phyloP scores from a whole-genome alignment of 1,284 basidiomycete genomes.

The Ustilago trichophora region DNA sequence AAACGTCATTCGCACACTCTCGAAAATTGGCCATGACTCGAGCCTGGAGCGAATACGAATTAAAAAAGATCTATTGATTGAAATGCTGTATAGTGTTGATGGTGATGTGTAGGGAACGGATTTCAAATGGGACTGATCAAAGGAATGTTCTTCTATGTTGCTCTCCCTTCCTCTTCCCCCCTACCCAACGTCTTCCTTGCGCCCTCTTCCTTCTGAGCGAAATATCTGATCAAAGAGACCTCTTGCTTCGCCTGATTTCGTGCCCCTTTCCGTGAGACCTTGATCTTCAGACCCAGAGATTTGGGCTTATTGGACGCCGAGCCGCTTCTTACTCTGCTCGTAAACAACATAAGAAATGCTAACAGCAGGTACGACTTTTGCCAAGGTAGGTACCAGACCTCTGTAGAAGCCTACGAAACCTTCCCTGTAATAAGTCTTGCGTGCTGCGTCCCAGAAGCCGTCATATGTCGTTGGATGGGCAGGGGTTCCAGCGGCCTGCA shows the following conservation, averaged over 20 bases:
- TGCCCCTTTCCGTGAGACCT: no score
- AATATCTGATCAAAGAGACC: no score
- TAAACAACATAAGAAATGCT: conserved; percentile 66
- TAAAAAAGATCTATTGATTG: conserved; percentile 1
- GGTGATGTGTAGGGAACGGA: no score
- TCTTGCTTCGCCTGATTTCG: no score
- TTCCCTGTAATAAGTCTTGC: conserved; percentile 82
- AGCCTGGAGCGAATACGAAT: no score
- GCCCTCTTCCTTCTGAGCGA: no score
- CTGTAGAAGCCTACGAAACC: conserved; percentile 96
- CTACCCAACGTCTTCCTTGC: no score
- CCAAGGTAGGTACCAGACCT: conserved; percentile 86
- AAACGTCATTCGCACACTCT: no score
- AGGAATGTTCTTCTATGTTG: no score
- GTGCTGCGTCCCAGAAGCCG: conserved; percentile 85
- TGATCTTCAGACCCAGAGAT: no score
- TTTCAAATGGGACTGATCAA: no score
- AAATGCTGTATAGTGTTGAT: neutral
- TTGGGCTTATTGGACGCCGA: conserved; percentile 45
- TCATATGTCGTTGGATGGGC: conserved; percentile 72
- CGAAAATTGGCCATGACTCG: no score
- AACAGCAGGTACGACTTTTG: conserved; percentile 71
- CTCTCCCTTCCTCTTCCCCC: neutral
- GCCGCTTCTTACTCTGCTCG: conserved; percentile 57
- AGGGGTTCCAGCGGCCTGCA: conserved; percentile 85